Base-by-base conservation (phyloP, 192 early-diverging fungal species). In the Ambispora gerdemannii region DNA sequence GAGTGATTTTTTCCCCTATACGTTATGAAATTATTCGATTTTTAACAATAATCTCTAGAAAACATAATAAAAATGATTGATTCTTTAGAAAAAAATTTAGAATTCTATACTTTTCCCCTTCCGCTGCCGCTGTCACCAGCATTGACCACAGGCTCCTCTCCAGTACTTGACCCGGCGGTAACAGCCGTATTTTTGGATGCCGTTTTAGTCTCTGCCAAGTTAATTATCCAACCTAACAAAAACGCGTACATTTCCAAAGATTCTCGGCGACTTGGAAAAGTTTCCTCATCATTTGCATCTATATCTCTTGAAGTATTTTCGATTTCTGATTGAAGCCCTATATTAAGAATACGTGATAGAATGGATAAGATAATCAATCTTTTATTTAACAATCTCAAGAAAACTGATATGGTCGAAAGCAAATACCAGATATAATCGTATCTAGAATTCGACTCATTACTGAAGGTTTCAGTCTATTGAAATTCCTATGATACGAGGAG, bases 181-280 rank as follows among this genome's bases (percentile, higher is more conserved):
- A 63, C 67, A 71, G 32, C 76, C n/a, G n/a, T n/a, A 43, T 49
- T 69, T 59, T 78, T 89, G 67, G 74, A 81, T 7, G 76, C 63
- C 8, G 77, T 78, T 38, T 82, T 82, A 15, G 85, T 82, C 74
- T 92, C 90, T 52, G 83, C 88, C 6, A 81, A 72, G 52, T 84
- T 82, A 36, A 95, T 77, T 15, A 90, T 77, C 93, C 95, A 97
- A 66, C 91, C 86, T 55, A 93, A 76, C 53, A 94, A 59, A 68
- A 92, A 97, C 3, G 87, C 88, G 66, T 94, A 96, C 69, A 92
- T 82, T 76, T 95, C 92, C 6, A 96, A 78, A 4, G 84, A 76
- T 13, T 77, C 68, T 11, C 83, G 79, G 74, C 93, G 88, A 17
- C 80, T 71, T 11, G 87, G 82, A 72, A 89, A 91, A 47, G 87